Percentiles rank a stretch among this genome's conserved stretches.
phyloP scores from a whole-genome alignment of 345 rosid species.

The Lumnitzera racemosa region DNA sequence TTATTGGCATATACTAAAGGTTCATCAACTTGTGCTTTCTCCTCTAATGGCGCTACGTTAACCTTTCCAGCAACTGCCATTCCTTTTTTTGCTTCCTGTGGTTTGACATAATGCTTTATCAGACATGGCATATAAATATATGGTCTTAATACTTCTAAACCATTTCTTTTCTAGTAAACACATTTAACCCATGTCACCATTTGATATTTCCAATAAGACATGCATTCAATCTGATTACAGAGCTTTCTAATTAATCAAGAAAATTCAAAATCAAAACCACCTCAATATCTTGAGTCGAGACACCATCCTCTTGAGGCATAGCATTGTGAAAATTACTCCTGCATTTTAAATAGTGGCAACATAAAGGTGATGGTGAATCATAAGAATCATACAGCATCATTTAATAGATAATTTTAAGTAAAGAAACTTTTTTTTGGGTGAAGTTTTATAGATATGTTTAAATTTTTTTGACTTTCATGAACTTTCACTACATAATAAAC shows the following conservation, averaged over 20 bases:
- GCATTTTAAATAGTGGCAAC: constrained; percentile 4
- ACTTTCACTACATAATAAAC: too few relatives aligned
- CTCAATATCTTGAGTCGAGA: constrained; percentile 49
- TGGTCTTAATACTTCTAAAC: not conserved
- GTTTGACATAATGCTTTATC: not conserved
- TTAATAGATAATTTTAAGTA: too few relatives aligned
- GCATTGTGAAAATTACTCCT: constrained; percentile 34
- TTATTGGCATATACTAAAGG: constrained; percentile 71
- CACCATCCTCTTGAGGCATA: constrained; percentile 44
- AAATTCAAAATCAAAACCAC: constrained; percentile 19
- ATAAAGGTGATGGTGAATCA: too few relatives aligned
- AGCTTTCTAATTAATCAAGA: not conserved
- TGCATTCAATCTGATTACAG: not conserved
- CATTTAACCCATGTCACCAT: too few relatives aligned
- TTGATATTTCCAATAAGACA: not conserved
- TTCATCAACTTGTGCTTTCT: constrained; percentile 66
- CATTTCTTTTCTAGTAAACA: not conserved
- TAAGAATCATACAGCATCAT: too few relatives aligned
- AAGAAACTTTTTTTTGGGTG: too few relatives aligned
- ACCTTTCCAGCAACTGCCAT: constrained; percentile 39
- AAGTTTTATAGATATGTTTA: too few relatives aligned
- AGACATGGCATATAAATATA: constrained; percentile 3
- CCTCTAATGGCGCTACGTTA: constrained; percentile 49
- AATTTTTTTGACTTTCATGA: too few relatives aligned
- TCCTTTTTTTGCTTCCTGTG: constrained; percentile 65